A percentile compares a stretch with the other conserved stretches of the same genome.
phyloP scores from a whole-genome alignment of 371 early-diverging fungal genomes.

The Apophysomyces ossiformis region DNA sequence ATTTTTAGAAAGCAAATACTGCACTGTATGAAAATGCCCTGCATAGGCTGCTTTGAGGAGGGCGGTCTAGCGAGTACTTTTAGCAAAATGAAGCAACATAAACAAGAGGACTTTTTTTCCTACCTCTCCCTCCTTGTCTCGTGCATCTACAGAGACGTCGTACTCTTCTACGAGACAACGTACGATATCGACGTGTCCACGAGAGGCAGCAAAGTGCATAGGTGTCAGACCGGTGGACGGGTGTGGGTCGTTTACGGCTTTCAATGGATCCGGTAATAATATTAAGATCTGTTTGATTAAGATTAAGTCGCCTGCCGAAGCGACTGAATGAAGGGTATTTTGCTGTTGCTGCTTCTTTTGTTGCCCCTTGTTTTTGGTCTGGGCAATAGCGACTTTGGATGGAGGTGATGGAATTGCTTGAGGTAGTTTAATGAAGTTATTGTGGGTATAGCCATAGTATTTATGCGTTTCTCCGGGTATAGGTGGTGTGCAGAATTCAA shows the following conservation, averaged over 20 bases:
- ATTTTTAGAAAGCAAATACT: conserved; percentile 55
- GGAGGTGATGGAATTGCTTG: conserved; percentile 12
- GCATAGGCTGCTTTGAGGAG: conserved; percentile 77
- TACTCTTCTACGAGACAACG: conserved; percentile 62
- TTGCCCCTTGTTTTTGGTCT: conserved; percentile 13
- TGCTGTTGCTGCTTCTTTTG: conserved; percentile 19
- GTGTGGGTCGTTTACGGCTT: conserved; percentile 37
- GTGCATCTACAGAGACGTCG: conserved; percentile 63
- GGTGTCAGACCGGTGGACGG: conserved; percentile 65
- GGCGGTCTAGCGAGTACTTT: conserved; percentile 62
- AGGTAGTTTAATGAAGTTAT: conserved; percentile 58
- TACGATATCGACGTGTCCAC: conserved; percentile 67
- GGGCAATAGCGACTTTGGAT: neutral
- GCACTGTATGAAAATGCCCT: conserved; percentile 67
- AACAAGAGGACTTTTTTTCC: neutral
- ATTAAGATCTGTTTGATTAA: conserved; percentile 27
- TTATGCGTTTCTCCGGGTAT: conserved; percentile 69
- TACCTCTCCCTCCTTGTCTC: conserved; percentile 77
- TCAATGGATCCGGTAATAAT: conserved; percentile 24
- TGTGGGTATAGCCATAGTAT: conserved; percentile 68
- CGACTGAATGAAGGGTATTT: conserved; percentile 8
- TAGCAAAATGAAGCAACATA: neutral
- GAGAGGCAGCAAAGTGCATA: conserved; percentile 74
- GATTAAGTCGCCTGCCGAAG: conserved; percentile 22
- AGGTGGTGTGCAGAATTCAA: conserved; percentile 68